phyloP scores from a whole-genome alignment of 2,329 filamentous ascomycete species.

The Hypomyces perniciosus region DNA sequence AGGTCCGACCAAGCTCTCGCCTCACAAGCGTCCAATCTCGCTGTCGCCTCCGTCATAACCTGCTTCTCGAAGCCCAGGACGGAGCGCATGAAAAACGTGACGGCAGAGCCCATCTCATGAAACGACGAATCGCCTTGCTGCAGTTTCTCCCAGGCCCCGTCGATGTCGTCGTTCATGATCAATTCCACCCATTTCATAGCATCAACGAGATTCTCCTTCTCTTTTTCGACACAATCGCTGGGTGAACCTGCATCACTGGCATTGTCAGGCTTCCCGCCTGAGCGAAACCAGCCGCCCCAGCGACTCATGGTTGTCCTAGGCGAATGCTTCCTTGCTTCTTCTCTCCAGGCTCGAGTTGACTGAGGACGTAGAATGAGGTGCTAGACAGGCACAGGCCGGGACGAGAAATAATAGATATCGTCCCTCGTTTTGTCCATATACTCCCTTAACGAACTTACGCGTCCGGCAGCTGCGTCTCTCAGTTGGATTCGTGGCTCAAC shows the following conservation, averaged over 20 bases:
- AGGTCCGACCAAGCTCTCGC: slow-evolving; percentile 69
- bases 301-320: slow-evolving; percentile 36
- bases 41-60: slow-evolving; percentile 75
- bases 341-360: too few relatives aligned
- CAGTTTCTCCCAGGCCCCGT: slow-evolving; percentile 69
- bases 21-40: slow-evolving; percentile 69
- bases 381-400: too few relatives aligned
- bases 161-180: slow-evolving; percentile 87
- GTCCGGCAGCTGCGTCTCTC: too few relatives aligned
- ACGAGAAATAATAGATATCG: too few relatives aligned
- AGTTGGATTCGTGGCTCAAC: too few relatives aligned
- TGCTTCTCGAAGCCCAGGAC: slow-evolving; percentile 89
- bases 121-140: slow-evolving; percentile 74
- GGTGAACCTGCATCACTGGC: slow-evolving; percentile 24
- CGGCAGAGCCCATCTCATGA: slow-evolving; percentile 74
- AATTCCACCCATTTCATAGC: slow-evolving; percentile 60
- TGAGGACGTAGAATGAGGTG: too few relatives aligned
- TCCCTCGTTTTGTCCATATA: too few relatives aligned
- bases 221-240: slow-evolving; percentile 30
- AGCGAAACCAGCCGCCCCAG: slow-evolving; percentile 47
- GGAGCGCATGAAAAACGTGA: slow-evolving; percentile 78
- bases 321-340: slow-evolving; percentile 9
- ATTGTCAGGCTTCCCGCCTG: slow-evolving; percentile 23
- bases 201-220: slow-evolving; percentile 51
- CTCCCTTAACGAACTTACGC: too few relatives aligned